Conservation (phyloP, 768 basidiomycete genomes). For the Melanogaster broomeanus region DNA sequence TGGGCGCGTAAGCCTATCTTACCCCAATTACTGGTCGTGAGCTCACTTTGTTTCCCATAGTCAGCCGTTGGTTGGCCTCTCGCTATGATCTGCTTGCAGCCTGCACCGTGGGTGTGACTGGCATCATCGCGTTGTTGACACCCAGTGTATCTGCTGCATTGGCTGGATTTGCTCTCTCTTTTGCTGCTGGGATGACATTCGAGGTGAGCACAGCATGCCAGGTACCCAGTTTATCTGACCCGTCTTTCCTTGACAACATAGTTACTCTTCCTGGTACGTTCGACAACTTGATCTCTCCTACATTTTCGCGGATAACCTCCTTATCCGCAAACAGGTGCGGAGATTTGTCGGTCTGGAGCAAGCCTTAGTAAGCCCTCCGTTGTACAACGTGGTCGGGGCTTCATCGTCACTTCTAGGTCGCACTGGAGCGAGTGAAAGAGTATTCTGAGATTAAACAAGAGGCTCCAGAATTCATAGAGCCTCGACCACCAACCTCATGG, state of each 20-base stretch:
- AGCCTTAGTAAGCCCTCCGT: constrained; percentile 59
- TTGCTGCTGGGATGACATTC: constrained; percentile 67
- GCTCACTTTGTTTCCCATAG: constrained; percentile 32
- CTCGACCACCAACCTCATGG: no score
- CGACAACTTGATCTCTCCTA: background rate
- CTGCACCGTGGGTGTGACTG: constrained; percentile 65
- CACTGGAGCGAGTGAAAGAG: no score
- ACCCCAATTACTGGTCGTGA: background rate
- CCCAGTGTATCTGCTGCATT: constrained; percentile 70
- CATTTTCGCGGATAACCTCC: background rate
- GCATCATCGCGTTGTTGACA: constrained; percentile 61
- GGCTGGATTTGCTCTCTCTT: constrained; percentile 82
- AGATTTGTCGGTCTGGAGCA: constrained; percentile 83
- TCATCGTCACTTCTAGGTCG: no score
- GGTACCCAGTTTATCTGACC: background rate
- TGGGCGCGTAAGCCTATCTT: constrained; percentile 58
- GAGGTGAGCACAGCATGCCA: constrained; percentile 41
- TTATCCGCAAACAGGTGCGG: background rate
- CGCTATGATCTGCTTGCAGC: constrained; percentile 79
- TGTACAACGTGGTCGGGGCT: constrained; percentile 34
- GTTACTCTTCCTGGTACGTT: constrained; percentile 64
- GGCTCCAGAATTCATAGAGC: no score
- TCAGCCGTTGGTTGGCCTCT: constrained; percentile 83
- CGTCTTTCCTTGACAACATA: constrained; percentile 17
- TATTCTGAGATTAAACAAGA: no score